Evolutionary conservation across 768 basidiomycete species (phyloP).

Genomic region (Phylloporus sp.): DNA sequence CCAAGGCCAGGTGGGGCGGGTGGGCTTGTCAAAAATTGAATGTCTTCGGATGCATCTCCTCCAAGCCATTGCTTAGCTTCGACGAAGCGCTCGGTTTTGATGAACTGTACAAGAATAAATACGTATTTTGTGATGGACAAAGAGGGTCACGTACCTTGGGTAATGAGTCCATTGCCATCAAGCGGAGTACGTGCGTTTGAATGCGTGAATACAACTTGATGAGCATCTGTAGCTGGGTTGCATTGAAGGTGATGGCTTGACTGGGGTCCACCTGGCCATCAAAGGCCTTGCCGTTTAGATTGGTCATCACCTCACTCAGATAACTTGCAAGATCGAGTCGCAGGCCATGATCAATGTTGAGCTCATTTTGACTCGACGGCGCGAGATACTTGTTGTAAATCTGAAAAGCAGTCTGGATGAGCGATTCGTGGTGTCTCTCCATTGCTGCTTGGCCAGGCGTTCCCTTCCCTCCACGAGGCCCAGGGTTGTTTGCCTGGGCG

Average conservation of each 20-base stretch:
- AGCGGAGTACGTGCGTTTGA: slow-evolving; percentile 91
- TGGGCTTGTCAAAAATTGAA: slow-evolving; percentile 53
- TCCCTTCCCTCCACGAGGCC: slow-evolving; percentile 38
- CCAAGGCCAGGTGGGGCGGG: slow-evolving; percentile 69
- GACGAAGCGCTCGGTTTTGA: slow-evolving; percentile 80
- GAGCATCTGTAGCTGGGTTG: slow-evolving; percentile 92
- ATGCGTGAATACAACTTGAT: slow-evolving; percentile 94
- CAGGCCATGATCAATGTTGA: slow-evolving; percentile 97
- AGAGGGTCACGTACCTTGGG: slow-evolving; percentile 64
- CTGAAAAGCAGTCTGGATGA: slow-evolving; percentile 91
- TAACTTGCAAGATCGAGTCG: slow-evolving; percentile 94
- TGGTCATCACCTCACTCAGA: slow-evolving; percentile 84
- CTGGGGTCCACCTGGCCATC: slow-evolving; percentile 79
- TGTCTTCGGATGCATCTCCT: slow-evolving; percentile 66
- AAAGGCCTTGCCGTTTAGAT: slow-evolving; percentile 69
- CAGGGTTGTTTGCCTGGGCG: slow-evolving; percentile 60
- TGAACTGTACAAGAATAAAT: slow-evolving; percentile 52
- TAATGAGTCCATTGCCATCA: slow-evolving; percentile 99
- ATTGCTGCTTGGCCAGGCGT: slow-evolving; percentile 84
- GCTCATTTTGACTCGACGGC: slow-evolving; percentile 90
- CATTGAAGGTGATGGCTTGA: slow-evolving; percentile 81
- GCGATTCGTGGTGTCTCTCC: slow-evolving; percentile 94
- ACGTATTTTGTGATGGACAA: slow-evolving; percentile 6
- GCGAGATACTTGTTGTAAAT: slow-evolving; percentile 96
- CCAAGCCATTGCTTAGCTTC: slow-evolving; percentile 77